phyloP scores from a whole-genome alignment of 1,284 basidiomycete genomes.

The Schizophyllum commune region DNA sequence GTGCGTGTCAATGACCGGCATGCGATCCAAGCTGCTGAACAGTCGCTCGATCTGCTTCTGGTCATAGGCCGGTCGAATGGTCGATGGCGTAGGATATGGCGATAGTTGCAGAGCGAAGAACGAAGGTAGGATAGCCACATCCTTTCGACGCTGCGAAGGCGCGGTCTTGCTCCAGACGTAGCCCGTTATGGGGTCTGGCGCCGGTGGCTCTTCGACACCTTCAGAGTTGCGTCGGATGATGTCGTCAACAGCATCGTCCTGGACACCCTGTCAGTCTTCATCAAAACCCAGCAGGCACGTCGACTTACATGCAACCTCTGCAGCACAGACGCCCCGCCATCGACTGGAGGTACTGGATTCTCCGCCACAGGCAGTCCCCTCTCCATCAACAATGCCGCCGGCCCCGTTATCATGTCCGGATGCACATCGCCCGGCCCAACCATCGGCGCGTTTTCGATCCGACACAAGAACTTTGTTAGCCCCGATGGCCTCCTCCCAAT shows the following conservation, averaged over 20 bases:
- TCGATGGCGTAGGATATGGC: constrained; percentile 51
- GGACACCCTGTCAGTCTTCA: neutral
- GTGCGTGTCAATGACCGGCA: constrained; percentile 96
- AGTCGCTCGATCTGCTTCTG: constrained; percentile 34
- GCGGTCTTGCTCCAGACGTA: constrained; percentile 81
- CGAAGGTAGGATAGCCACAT: constrained; percentile 79
- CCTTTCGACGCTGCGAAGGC: constrained; percentile 83
- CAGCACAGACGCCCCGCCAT: neutral
- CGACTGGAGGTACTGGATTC: constrained; percentile 16
- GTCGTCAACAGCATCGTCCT: constrained; percentile 19
- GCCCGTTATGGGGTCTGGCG: constrained; percentile 64
- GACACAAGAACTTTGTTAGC: constrained; percentile 80
- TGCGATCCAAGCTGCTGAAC: constrained; percentile 72
- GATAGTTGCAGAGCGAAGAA: constrained; percentile 88
- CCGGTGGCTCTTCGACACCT: constrained; percentile 17
- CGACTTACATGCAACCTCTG: neutral
- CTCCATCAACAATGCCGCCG: constrained; percentile 70
- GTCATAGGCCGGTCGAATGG: constrained; percentile 10
- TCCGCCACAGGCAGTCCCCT: constrained; percentile 34
- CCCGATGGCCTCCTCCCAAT: constrained; percentile 86
- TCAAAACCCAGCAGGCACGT: neutral
- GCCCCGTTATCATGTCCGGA: constrained; percentile 66
- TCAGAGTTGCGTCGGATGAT: constrained; percentile 17
- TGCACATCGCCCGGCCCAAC: constrained; percentile 77
- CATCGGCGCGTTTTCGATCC: constrained; percentile 85